Base-by-base conservation (phyloP, 768 basidiomycete species). In the Pulveroboletus ravenelii region DNA sequence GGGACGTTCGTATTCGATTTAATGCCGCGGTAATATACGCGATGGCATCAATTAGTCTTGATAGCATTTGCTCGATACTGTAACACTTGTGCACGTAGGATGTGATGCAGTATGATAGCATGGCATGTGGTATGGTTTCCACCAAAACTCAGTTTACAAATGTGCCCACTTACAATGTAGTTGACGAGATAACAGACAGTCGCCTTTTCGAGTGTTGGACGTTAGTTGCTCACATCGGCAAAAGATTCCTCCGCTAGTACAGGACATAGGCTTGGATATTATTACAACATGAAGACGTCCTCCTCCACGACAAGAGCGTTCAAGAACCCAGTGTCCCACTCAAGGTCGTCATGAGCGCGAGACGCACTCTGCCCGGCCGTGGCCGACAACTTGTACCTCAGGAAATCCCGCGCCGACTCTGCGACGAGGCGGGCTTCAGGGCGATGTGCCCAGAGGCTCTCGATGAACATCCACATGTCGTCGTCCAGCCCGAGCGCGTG, bases 391-490 rank as follows among this genome's bases (percentile, higher is more conserved):
- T 67, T 67, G 45, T 45, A 53, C 27, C 45, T 42, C 53, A 65
- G 37, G 42, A 54, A 65, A 30, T 54, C 54, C 31, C 53, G 42
- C 14, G 63, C 56, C 27, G 65, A 59, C 40, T 41, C 49, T 6
- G 67, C 62, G 1, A 58, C 57, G 4, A 61, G 63, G 6, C 70
- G 67, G 1, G 53, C 50, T 6, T 61, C 53, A 4, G 71, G 68
- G 15, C 57, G 50, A 7, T 54, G 50, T 7, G 49, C 41, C 70
- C 70, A 71, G 1, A 71, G 61, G 15, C 43, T 51, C 43, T 58
- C 50, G 23, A 67, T 58, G 14, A 71, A 55, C 48, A 31, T 20
- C 70, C 71, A 72, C 48, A 68, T 55, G 29, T 61, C 55, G 40
- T 65, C 59, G 44, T 69, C 64, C 36, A 69, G 13, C 32, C 68